A percentile compares a stretch with the other conserved stretches of the same genome.
These are phyloP conservation scores for Pseudognaphalium luteoalbum DNA, from an alignment of 129 eudicot species.

Conservation along the genomic window DNA sequence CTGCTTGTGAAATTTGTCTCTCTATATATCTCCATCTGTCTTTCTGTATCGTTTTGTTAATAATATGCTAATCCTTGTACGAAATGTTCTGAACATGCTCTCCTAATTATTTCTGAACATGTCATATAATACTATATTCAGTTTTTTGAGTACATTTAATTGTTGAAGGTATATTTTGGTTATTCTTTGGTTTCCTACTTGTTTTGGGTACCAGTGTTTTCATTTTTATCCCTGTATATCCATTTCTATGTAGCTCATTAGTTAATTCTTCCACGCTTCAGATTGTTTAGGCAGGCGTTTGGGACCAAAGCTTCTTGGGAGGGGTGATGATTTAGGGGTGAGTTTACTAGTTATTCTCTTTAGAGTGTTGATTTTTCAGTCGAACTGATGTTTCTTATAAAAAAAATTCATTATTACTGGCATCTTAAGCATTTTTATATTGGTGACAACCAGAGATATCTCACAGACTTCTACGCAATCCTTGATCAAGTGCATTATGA, in stretches of 20 bases:
- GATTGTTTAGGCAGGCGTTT: slow-evolving; percentile 98
- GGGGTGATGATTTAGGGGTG: slow-evolving; percentile 89
- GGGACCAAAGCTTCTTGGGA: slow-evolving; percentile 92
- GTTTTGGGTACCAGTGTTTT: not conserved
- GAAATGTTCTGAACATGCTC: slow-evolving; percentile 1
- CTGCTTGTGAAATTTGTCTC: no score
- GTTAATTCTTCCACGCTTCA: slow-evolving; percentile 35
- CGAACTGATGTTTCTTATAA: not conserved
- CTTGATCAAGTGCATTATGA: slow-evolving; percentile 80
- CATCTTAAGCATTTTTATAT: slow-evolving; percentile 24
- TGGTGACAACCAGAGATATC: slow-evolving; percentile 67
- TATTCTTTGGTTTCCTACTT: slow-evolving; percentile 8
- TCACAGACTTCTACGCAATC: slow-evolving; percentile 72
- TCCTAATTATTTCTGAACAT: not conserved
- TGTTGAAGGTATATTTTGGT: slow-evolving; percentile 20
- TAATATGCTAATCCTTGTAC: not conserved
- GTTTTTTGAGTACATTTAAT: not conserved
- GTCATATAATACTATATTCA: not conserved
- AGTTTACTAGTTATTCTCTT: slow-evolving; percentile 14
- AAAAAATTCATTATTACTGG: not conserved
- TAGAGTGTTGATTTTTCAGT: slow-evolving; percentile 12
- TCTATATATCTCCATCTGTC: no score
- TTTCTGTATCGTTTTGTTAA: no score
- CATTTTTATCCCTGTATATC: no score
- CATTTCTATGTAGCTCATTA: not conserved